Evolutionary conservation across 768 basidiomycete genomes (phyloP).

Genomic region (Naematelia aurantialba): DNA sequence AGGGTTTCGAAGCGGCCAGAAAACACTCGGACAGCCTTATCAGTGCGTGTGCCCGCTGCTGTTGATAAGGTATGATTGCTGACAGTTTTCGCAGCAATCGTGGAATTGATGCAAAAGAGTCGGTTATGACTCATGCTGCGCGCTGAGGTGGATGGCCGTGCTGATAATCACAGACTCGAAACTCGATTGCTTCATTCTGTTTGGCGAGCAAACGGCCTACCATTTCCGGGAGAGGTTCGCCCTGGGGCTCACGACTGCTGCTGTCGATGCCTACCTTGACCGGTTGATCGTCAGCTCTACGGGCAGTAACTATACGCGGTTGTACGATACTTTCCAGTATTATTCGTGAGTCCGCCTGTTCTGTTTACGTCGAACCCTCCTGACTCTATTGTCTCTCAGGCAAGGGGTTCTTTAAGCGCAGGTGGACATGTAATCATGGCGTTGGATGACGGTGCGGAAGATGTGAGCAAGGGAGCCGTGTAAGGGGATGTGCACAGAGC

Average conservation of each 20-base stretch:
- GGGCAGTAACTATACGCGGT: constrained; percentile 87
- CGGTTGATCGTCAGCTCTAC: constrained; percentile 81
- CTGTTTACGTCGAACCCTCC: no score
- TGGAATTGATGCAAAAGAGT: constrained; percentile 98
- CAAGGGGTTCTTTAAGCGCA: neutral
- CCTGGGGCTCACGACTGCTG: constrained; percentile 74
- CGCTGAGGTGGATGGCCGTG: neutral
- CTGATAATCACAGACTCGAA: constrained; percentile 63
- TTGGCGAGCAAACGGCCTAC: constrained; percentile 83
- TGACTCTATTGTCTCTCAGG: neutral
- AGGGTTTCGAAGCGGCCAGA: constrained; percentile 87
- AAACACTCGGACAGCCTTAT: constrained; percentile 96
- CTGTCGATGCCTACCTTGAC: constrained; percentile 83
- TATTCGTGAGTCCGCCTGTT: constrained; percentile 42
- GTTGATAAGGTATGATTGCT: no score
- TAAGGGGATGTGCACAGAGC: no score
- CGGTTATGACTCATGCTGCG: no score
- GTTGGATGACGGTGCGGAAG: no score
- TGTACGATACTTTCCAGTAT: constrained; percentile 73
- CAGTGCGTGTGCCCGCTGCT: constrained; percentile 58
- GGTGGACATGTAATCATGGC: no score
- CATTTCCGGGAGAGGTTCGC: constrained; percentile 91
- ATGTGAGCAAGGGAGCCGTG: neutral
- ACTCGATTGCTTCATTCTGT: constrained; percentile 82
- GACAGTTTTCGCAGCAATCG: constrained; percentile 58